Evolutionary conservation across 805 yeast genomes (phyloP), one percentile per base, ranked within the genome.

Genomic region (Pichia occidentalis): DNA sequence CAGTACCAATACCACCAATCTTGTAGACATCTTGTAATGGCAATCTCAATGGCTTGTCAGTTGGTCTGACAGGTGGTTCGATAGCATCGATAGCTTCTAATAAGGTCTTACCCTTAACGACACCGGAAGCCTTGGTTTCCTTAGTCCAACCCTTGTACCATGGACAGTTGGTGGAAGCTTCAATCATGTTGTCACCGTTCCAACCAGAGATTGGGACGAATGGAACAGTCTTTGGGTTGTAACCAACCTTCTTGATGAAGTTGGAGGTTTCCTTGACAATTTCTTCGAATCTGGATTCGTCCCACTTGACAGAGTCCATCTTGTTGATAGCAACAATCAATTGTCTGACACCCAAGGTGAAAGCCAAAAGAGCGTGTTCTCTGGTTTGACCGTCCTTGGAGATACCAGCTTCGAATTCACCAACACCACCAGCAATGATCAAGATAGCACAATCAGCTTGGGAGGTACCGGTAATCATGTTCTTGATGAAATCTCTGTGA

Each of bases 391-490:
- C 95, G 60, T 84, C 94, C 77, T 83, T 75, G 63, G 92, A 82
- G 75, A 85, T 85, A 72, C 94, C 95, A 60, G 94, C 88, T 75
- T 84, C 95, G 77, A 84, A 85, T 69, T 85, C 95, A 83, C 92
- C 92, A 63, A 76, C 77, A 70, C 92, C 90, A 67, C 88, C 85
- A 63, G 90, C 94, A 65, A 85, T 83, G 60, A 85, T 85, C 64
- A 85, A 77, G 53, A 85, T 78, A 60, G 95, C 95, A 67, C 92
- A 75, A 69, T 84, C 95, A 64, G 94, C 92, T 72, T 85, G 94
- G 57, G 92, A 79, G 55, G 92, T 84, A 79, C 95, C 95, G 61
- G 94, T 84, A 65, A 84, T 85, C 94, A 85, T 85, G 75, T 85
- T 85, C 80, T 85, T 85, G 75, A 85, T 85, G 82, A 84, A 85